Conservation (phyloP, 2,329 filamentous ascomycete genomes). For the Albophoma yamanashiensis region DNA sequence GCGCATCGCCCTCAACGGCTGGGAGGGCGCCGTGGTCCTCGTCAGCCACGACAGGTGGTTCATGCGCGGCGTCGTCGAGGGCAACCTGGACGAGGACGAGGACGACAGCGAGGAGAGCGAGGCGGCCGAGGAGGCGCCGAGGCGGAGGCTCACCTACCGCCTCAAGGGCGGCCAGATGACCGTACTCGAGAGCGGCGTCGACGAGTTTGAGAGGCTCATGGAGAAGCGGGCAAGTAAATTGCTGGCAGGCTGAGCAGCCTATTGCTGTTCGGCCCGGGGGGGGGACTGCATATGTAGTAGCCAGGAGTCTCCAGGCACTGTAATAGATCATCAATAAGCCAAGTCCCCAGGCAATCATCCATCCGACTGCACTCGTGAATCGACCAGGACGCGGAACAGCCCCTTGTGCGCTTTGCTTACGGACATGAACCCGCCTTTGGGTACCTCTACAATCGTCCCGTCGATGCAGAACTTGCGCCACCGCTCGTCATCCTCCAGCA, state of each 20-base stretch:
- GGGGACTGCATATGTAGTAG: no score
- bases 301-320: background rate
- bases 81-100: slow-evolving; percentile 23
- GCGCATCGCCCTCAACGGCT: slow-evolving; percentile 52
- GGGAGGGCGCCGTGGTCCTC: slow-evolving; percentile 64
- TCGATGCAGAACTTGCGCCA: slow-evolving; percentile 91
- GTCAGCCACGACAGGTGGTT: slow-evolving; percentile 81
- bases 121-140: slow-evolving; percentile 30
- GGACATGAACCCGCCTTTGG: slow-evolving; percentile 59
- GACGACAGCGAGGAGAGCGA: slow-evolving; percentile 23
- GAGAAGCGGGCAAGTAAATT: slow-evolving; percentile 45
- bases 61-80: slow-evolving; percentile 55
- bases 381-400: slow-evolving; percentile 34
- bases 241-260: slow-evolving; percentile 8
- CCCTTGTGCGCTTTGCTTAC: slow-evolving; percentile 38
- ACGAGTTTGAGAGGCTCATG: slow-evolving; percentile 53
- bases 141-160: slow-evolving; percentile 48
- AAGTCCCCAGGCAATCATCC: background rate
- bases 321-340: background rate
- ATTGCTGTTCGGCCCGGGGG: no score
- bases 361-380: slow-evolving; percentile 12
- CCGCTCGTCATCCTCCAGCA: slow-evolving; percentile 54
- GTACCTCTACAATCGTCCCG: slow-evolving; percentile 71
- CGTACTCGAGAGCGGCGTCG: slow-evolving; percentile 47
- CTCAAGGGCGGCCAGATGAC: slow-evolving; percentile 47